phyloP scores from a whole-genome alignment of 108 stramenopile species.

The Nitzschia sp. region DNA sequence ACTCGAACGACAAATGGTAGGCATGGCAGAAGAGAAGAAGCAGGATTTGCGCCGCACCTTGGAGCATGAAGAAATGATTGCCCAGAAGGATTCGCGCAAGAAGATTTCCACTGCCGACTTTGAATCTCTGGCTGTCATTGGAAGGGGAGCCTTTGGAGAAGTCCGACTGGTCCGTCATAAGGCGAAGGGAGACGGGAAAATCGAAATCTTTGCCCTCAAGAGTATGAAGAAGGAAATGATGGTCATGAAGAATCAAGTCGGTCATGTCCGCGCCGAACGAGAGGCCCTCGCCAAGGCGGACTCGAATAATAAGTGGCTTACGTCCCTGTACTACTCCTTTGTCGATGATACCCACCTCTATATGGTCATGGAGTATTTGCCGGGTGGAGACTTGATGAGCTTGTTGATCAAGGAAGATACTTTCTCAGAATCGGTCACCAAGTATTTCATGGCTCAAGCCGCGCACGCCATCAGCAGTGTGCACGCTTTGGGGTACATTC shows the following conservation, averaged over 20 bases:
- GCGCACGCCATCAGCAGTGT: conserved; percentile 94
- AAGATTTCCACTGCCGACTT: conserved; percentile 86
- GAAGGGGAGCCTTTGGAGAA: conserved; percentile 96
- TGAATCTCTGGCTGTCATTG: conserved; percentile 91
- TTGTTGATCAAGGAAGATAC: conserved; percentile 93
- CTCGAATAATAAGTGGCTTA: conserved; percentile 93
- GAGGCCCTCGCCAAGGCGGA: conserved; percentile 94
- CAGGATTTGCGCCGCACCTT: conserved; percentile 65
- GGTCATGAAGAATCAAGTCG: conserved; percentile 99
- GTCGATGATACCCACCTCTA: conserved; percentile 92
- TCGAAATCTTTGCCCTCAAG: conserved; percentile 95
- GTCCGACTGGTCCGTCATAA: conserved; percentile 92
- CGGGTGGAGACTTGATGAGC: conserved; percentile 99
- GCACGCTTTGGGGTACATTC: conserved; percentile 96
- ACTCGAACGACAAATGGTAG: conserved; percentile 84
- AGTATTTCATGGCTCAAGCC: conserved; percentile 98
- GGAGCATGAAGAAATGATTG: conserved; percentile 80
- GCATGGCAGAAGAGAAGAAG: conserved; percentile 82
- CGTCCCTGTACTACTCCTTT: conserved; percentile 94
- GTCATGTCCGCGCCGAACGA: conserved; percentile 96
- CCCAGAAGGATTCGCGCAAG: conserved; percentile 79
- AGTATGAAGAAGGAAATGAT: conserved; percentile 99
- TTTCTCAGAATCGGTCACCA: conserved; percentile 88
- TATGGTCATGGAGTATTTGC: conserved; percentile 99
- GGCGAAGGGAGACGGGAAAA: conserved; percentile 37